phyloP scores from a whole-genome alignment of 352 stramenopile species.

The Phytophthora tubulina region DNA sequence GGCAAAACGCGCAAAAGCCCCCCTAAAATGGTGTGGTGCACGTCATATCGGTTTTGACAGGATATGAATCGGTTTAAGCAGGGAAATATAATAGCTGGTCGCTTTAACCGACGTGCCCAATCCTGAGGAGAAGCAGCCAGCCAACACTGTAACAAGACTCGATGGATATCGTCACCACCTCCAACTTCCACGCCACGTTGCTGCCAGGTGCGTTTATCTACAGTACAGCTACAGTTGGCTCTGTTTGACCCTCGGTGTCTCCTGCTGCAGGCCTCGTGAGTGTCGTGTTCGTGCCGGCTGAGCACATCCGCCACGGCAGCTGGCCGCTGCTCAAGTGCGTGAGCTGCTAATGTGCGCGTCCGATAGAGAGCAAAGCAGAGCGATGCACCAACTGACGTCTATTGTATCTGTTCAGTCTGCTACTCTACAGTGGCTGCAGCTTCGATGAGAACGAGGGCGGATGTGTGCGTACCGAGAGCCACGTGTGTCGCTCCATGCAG shows the following conservation, averaged over 20 bases:
- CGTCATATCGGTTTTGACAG: constrained; percentile 5
- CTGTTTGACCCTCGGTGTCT: neutral
- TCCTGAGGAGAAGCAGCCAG: neutral
- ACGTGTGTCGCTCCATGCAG: constrained; percentile 82
- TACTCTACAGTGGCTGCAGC: constrained; percentile 85
- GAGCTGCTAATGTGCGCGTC: constrained; percentile 39
- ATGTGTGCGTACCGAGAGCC: constrained; percentile 49
- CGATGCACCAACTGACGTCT: constrained; percentile 2
- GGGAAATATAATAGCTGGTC: neutral
- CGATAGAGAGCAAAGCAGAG: constrained; percentile 6
- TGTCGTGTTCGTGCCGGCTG: constrained; percentile 80
- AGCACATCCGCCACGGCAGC: constrained; percentile 76
- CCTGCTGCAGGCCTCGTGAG: constrained; percentile 67
- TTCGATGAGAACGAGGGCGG: constrained; percentile 79
- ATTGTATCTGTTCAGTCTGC: constrained; percentile 50
- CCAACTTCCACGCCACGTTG: constrained; percentile 91
- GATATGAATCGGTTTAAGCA: neutral
- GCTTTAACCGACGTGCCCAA: neutral
- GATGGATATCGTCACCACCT: constrained; percentile 91
- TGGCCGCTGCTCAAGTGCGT: constrained; percentile 88
- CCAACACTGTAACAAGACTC: neutral
- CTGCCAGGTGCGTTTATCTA: constrained; percentile 62
- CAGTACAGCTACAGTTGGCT: neutral
- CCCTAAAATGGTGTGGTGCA: constrained; percentile 26
- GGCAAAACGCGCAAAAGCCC: constrained; percentile 27